Percentiles rank a stretch among this genome's conserved stretches.
phyloP scores from a whole-genome alignment of 225 moss, liverwort and hornwort species.

The Rhytidiadelphus loreus region DNA sequence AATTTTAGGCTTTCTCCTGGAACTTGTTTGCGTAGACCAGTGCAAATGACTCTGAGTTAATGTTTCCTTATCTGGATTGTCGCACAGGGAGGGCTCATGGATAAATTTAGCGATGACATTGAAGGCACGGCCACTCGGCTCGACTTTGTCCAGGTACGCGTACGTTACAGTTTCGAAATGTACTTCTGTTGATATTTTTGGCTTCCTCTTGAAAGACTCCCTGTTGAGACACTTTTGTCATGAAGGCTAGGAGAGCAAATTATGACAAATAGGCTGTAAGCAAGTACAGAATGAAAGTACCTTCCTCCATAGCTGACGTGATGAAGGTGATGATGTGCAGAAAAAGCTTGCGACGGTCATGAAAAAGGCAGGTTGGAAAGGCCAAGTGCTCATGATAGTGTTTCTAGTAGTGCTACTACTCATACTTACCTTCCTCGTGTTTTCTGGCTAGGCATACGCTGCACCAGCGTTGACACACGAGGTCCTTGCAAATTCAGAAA shows the following conservation, averaged over 20 bases:
- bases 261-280: neutral
- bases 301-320: neutral
- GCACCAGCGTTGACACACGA: neutral
- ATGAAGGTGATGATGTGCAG: constrained; percentile 39
- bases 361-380: constrained; percentile 96
- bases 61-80: neutral
- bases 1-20: neutral
- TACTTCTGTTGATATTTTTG: neutral
- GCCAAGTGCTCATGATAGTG: constrained; percentile 76
- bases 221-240: neutral
- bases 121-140: constrained; percentile 72
- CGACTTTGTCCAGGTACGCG: constrained; percentile 67
- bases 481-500: neutral
- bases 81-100: constrained; percentile 66
- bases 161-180: neutral
- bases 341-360: constrained; percentile 71
- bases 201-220: neutral
- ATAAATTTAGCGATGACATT: constrained; percentile 65
- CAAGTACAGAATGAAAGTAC: neutral
- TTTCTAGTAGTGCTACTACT: constrained; percentile 65
- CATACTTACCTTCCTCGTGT: constrained; percentile 72
- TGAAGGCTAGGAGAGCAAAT: neutral
- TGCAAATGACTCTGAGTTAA: neutral
- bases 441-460: constrained; percentile 44
- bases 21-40: neutral